Conservation (phyloP, 129 eudicot genomes). For the Silybum marianum region DNA sequence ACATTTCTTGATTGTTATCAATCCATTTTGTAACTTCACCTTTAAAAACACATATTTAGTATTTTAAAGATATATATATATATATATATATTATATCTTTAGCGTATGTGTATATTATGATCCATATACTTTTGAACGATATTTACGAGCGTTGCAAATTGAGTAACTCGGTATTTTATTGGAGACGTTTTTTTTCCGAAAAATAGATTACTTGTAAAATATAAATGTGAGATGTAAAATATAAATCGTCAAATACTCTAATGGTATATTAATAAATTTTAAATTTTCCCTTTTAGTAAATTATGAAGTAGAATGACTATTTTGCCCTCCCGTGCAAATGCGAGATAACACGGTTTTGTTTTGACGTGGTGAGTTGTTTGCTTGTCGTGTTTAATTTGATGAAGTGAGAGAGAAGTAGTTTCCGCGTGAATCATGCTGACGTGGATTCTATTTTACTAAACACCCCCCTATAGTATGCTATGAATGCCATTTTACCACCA, state of each 20-base stretch:
- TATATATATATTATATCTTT: too few species aligned
- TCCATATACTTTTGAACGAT: neutral
- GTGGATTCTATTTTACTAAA: slow-evolving; percentile 10
- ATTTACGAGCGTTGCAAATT: neutral
- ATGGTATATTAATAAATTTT: too few species aligned
- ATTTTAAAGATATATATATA: neutral
- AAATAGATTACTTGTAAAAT: neutral
- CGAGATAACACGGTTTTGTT: slow-evolving; percentile 29
- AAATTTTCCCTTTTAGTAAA: neutral
- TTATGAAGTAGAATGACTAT: slow-evolving; percentile 11
- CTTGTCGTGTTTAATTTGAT: slow-evolving; percentile 12
- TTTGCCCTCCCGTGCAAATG: slow-evolving; percentile 23
- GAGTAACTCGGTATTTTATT: neutral
- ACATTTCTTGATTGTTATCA: slow-evolving; percentile 17
- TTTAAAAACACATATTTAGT: neutral
- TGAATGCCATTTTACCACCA: slow-evolving; percentile 16
- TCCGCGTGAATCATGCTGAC: slow-evolving; percentile 39
- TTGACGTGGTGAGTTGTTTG: slow-evolving; percentile 38
- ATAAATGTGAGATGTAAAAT: too few species aligned
- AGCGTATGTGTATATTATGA: too few species aligned
- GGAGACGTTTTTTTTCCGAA: slow-evolving; percentile 2
- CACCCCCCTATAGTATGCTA: slow-evolving; percentile 7
- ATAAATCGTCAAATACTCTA: neutral
- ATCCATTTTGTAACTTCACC: neutral
- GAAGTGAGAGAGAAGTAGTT: slow-evolving; percentile 23